These are phyloP conservation scores for Elaeagnus macrophylla DNA, from an alignment of 306 rosid genomes.

Conservation along the genomic window DNA sequence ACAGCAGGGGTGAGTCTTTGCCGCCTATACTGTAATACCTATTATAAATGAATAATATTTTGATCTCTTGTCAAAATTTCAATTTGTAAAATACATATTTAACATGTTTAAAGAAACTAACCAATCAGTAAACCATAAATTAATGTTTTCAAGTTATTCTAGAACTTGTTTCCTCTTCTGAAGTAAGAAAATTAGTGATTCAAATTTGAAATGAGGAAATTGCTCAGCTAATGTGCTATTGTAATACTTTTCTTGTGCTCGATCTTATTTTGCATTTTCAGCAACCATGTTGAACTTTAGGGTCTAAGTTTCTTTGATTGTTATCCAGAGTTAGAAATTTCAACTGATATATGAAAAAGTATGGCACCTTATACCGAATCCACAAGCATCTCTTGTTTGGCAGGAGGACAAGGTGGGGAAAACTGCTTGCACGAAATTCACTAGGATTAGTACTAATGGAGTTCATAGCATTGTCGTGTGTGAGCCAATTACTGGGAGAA, in stretches of 20 bases:
- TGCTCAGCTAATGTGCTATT: not conserved
- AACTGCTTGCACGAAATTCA: constrained; percentile 64
- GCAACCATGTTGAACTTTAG: not conserved
- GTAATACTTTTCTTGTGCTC: not conserved
- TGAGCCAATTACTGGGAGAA: constrained; percentile 79
- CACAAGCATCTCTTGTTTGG: constrained; percentile 16
- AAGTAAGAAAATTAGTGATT: too few species aligned
- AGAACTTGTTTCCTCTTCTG: too few species aligned
- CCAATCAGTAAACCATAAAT: too few species aligned
- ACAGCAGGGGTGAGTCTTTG: constrained; percentile 60
- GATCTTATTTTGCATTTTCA: not conserved
- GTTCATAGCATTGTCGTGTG: constrained; percentile 65
- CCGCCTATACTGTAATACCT: too few species aligned
- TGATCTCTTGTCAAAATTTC: too few species aligned
- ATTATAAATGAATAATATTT: too few species aligned
- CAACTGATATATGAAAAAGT: not conserved
- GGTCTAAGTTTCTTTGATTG: not conserved
- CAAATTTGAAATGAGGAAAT: too few species aligned
- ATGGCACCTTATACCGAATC: constrained; percentile 11
- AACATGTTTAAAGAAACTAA: too few species aligned
- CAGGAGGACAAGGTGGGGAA: constrained; percentile 64
- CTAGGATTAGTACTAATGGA: constrained; percentile 53
- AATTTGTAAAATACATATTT: too few species aligned
- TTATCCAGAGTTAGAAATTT: not conserved
- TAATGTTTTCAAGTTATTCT: too few species aligned